Conservation (phyloP, 1,139 yeast species). For the Suzukiozyma palmioleophila region DNA sequence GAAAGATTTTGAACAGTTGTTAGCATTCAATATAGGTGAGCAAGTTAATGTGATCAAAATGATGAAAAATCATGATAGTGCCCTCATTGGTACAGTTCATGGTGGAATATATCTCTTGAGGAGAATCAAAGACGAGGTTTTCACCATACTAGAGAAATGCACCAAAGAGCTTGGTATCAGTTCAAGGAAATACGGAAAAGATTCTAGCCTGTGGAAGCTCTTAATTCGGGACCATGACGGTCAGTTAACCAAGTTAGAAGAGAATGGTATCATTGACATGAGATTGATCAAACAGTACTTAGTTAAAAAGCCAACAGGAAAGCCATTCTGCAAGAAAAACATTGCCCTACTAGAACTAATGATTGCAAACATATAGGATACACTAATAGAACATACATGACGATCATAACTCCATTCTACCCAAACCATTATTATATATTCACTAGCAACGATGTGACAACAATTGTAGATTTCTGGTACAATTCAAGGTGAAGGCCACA, state of each 20-base stretch:
- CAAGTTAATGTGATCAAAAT: conserved; percentile 24
- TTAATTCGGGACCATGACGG: conserved; percentile 9
- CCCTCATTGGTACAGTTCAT: conserved; percentile 30
- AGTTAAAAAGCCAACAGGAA: background rate
- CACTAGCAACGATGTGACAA: too few relatives aligned
- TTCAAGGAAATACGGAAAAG: background rate
- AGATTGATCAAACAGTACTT: conserved; percentile 17
- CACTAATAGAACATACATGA: background rate
- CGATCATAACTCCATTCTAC: too few relatives aligned
- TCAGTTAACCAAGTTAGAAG: background rate
- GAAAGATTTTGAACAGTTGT: conserved; percentile 7
- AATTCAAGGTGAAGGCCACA: too few relatives aligned
- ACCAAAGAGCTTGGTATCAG: conserved; percentile 12
- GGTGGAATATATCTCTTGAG: conserved; percentile 28
- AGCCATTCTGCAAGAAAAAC: background rate
- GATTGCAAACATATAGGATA: background rate
- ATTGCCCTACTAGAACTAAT: background rate
- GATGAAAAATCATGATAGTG: conserved; percentile 8
- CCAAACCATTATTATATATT: too few relatives aligned
- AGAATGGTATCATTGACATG: conserved; percentile 13
- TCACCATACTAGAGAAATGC: conserved; percentile 11
- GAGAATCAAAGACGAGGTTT: background rate
- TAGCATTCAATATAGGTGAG: conserved; percentile 27
- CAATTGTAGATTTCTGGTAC: too few relatives aligned
- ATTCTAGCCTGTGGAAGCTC: conserved; percentile 3